Conservation (phyloP, 805 yeast genomes). For the Saturnispora diversa region DNA sequence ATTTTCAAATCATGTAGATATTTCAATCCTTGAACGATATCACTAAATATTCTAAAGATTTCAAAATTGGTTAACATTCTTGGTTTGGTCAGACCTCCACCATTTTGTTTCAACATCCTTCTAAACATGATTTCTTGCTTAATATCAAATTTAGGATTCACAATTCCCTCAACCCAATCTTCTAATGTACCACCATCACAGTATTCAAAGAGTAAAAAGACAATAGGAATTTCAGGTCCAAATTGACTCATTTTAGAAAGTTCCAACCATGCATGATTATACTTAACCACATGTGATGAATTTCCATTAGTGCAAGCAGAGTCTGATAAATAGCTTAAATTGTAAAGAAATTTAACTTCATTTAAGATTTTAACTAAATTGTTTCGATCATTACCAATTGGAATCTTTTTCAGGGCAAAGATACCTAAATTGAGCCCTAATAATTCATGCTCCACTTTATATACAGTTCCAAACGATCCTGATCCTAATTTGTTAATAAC, state of each 20-base stretch:
- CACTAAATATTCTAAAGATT: slow-evolving; percentile 59
- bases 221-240: slow-evolving; percentile 50
- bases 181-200: slow-evolving; percentile 87
- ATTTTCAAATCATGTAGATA: slow-evolving; percentile 69
- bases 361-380: slow-evolving; percentile 62
- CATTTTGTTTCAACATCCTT: slow-evolving; percentile 18
- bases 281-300: slow-evolving; percentile 56
- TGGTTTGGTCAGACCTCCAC: slow-evolving; percentile 3
- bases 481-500: slow-evolving; percentile 57
- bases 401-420: slow-evolving; percentile 79
- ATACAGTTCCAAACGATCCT: slow-evolving; percentile 82
- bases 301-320: slow-evolving; percentile 10
- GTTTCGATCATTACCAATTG: slow-evolving; percentile 69
- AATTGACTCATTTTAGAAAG: slow-evolving; percentile 44
- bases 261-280: slow-evolving; percentile 91
- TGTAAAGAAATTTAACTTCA: slow-evolving; percentile 68
- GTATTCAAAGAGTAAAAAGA: slow-evolving; percentile 76
- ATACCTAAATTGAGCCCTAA: slow-evolving; percentile 64
- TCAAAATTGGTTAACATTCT: slow-evolving; percentile 44
- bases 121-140: slow-evolving; percentile 30
- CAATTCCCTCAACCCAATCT: slow-evolving; percentile 40
- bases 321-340: slow-evolving; percentile 30
- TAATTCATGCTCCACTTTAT: slow-evolving; percentile 73
- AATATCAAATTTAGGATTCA: slow-evolving; percentile 32
- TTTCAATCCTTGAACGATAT: slow-evolving; percentile 60